phyloP scores from a whole-genome alignment of 371 early-diverging fungal species.

The Mycotypha africana region DNA sequence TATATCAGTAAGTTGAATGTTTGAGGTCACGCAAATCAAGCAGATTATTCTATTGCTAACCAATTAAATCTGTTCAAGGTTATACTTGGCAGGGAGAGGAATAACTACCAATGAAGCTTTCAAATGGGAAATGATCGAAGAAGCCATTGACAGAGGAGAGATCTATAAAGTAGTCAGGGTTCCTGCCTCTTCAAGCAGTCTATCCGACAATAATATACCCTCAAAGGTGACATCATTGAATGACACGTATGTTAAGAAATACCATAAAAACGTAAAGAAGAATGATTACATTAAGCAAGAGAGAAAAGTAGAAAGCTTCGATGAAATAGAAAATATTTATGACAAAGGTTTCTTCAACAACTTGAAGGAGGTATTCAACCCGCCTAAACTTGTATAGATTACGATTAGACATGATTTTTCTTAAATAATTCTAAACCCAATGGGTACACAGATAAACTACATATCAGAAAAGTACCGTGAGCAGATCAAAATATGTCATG shows the following conservation, averaged over 20 bases:
- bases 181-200: too few relatives aligned
- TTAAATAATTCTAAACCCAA: too few relatives aligned
- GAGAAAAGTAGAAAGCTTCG: slow-evolving; percentile 33
- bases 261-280: slow-evolving; percentile 16
- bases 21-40: too few relatives aligned
- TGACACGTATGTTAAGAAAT: slow-evolving; percentile 14
- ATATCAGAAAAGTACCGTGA: too few relatives aligned
- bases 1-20: slow-evolving; percentile 64
- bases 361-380: slow-evolving; percentile 31
- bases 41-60: not conserved
- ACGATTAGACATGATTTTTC: not conserved
- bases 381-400: slow-evolving; percentile 14
- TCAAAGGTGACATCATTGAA: not conserved
- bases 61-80: slow-evolving; percentile 8
- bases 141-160: slow-evolving; percentile 60
- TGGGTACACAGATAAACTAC: too few relatives aligned
- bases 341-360: slow-evolving; percentile 56
- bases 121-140: slow-evolving; percentile 72
- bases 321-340: slow-evolving; percentile 61
- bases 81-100: slow-evolving; percentile 59
- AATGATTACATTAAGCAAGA: slow-evolving; percentile 1
- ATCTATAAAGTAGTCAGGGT: slow-evolving; percentile 27
- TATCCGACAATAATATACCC: too few relatives aligned
- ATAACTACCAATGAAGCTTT: slow-evolving; percentile 73
- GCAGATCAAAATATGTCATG: too few relatives aligned